Conservation (phyloP, 805 yeast genomes). For the Cyberlindnera samutprakarnensis region DNA sequence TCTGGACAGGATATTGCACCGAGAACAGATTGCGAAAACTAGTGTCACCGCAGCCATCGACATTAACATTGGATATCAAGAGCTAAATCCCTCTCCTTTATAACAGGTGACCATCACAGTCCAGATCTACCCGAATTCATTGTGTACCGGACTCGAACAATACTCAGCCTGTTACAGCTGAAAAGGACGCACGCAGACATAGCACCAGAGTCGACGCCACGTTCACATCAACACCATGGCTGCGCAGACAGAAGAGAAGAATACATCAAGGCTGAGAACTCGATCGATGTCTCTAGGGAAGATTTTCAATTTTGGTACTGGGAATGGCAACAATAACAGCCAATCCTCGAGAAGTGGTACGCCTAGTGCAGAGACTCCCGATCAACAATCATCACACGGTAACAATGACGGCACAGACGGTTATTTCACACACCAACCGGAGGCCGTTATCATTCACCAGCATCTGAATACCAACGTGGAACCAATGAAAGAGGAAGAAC, state of each 20-base stretch:
- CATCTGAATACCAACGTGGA: slow-evolving; percentile 8
- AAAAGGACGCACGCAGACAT: not conserved
- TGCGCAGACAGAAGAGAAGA: slow-evolving; percentile 1
- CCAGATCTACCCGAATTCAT: no score
- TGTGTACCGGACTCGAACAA: no score
- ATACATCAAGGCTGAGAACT: slow-evolving; percentile 26
- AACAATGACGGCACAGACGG: not conserved
- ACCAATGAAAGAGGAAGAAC: slow-evolving; percentile 6
- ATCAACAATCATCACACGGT: no score
- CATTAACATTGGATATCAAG: no score
- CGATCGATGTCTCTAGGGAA: slow-evolving; percentile 35
- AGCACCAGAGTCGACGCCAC: no score
- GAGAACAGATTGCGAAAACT: no score
- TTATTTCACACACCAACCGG: slow-evolving; percentile 5
- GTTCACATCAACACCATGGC: slow-evolving; percentile 1
- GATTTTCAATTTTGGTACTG: slow-evolving; percentile 30
- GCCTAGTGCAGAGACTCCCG: slow-evolving; percentile 9
- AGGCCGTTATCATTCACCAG: slow-evolving; percentile 11
- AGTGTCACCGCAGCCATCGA: no score
- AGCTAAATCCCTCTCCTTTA: no score
- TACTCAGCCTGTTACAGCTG: not conserved
- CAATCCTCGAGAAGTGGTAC: no score
- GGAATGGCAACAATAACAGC: no score
- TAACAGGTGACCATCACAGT: no score
- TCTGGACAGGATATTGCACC: no score